phyloP scores from a whole-genome alignment of 2,329 filamentous ascomycete species.

The Xylaria sp. region DNA sequence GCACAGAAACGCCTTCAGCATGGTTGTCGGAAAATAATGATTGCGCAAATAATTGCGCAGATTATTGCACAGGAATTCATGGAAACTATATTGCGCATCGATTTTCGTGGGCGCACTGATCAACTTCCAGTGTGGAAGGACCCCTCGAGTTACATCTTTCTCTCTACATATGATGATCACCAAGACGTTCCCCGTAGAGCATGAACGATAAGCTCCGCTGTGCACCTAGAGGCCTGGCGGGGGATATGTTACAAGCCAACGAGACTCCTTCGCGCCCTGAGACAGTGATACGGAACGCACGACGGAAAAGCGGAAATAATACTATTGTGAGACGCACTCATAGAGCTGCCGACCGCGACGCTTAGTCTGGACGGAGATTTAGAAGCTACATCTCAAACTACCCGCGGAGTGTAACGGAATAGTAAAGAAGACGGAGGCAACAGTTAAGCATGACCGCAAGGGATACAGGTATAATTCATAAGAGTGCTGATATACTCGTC shows the following conservation, averaged over 20 bases:
- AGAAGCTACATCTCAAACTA: neutral
- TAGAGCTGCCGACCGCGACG: no score
- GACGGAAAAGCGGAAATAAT: no score
- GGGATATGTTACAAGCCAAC: no score
- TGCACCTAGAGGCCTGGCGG: no score
- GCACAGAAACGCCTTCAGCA: neutral
- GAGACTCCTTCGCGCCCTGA: no score
- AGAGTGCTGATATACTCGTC: no score
- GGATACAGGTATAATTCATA: no score
- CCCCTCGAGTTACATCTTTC: neutral
- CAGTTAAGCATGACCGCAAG: neutral
- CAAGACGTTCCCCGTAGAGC: neutral
- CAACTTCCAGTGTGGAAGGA: neutral
- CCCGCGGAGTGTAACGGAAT: neutral
- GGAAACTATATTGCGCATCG: neutral
- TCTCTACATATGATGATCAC: neutral
- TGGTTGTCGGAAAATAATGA: neutral
- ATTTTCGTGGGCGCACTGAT: neutral
- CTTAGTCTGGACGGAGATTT: neutral
- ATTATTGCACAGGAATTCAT: neutral
- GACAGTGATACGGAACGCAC: no score
- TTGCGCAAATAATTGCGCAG: neutral
- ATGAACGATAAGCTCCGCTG: no score
- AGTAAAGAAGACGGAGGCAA: neutral
- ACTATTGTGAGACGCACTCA: no score